Conservation (phyloP, 345 rosid species). For the Microcos paniculata region DNA sequence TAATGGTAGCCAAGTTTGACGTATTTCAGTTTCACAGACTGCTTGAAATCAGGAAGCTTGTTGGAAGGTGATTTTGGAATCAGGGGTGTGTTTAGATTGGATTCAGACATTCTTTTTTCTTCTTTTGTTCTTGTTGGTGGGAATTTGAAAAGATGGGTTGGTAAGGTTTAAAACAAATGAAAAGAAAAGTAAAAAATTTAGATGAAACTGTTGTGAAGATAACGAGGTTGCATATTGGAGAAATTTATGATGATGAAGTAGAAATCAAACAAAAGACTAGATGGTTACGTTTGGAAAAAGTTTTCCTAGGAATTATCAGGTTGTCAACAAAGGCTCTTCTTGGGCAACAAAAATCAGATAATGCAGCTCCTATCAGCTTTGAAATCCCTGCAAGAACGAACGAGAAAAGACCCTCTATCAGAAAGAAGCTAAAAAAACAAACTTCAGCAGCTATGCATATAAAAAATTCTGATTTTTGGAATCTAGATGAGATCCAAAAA, state of each 20-base stretch:
- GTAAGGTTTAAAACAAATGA: not conserved
- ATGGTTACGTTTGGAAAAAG: not conserved
- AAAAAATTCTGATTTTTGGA: not conserved
- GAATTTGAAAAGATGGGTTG: conserved; percentile 1
- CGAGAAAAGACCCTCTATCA: not conserved
- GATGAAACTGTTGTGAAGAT: not conserved
- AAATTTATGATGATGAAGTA: not conserved
- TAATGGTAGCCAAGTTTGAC: conserved; percentile 54
- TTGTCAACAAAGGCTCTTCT: not conserved
- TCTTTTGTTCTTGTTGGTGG: not conserved
- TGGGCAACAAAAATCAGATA: not conserved
- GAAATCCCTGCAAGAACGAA: not conserved
- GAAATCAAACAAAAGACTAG: not conserved
- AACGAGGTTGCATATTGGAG: not conserved
- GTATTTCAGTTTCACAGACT: conserved; percentile 46
- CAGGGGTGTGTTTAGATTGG: not conserved
- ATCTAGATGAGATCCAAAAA: not conserved
- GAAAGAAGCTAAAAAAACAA: not conserved
- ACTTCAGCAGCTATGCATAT: too few species aligned
- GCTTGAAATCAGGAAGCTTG: conserved; percentile 43
- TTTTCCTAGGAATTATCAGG: not conserved
- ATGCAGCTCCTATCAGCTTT: not conserved
- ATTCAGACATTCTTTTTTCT: not conserved
- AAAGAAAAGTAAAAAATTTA: not conserved
- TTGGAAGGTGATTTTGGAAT: not conserved